Conservation (phyloP, 148 eudicot species). For the Rhododendron henanense region DNA sequence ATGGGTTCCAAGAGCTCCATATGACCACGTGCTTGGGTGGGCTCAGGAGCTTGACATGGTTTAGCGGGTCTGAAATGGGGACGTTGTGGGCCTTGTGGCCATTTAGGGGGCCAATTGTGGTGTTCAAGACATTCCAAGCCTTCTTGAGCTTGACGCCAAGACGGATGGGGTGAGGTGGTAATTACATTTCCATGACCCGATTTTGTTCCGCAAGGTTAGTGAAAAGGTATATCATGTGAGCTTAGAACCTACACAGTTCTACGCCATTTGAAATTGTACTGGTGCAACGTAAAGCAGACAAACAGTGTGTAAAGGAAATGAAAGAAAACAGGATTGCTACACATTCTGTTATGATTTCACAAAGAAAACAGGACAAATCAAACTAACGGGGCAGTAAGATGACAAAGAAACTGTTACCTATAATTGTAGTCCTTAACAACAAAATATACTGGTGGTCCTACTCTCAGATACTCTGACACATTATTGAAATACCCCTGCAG, state of each 20-base stretch:
- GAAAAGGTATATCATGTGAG: not conserved
- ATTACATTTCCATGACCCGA: not conserved
- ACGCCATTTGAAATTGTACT: not conserved
- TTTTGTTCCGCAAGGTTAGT: not conserved
- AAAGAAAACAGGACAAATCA: not conserved
- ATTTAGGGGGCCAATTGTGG: not conserved
- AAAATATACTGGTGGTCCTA: constrained; percentile 72
- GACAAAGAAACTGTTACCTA: constrained; percentile 34
- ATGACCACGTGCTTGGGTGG: not conserved
- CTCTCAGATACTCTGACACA: constrained; percentile 54
- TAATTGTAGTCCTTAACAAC: constrained; percentile 68
- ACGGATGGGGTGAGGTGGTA: not conserved
- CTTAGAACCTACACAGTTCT: not conserved
- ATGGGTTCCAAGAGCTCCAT: not conserved
- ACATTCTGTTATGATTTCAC: not conserved
- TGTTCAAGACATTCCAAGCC: not conserved
- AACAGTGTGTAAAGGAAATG: not conserved
- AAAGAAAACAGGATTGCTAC: not conserved
- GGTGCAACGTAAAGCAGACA: not conserved
- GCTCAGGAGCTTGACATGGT: not conserved
- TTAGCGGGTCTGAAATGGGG: not conserved
- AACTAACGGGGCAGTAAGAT: not conserved
- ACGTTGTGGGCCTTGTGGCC: not conserved
- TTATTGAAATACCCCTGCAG: constrained; percentile 57
- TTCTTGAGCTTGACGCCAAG: not conserved